Percentiles rank a stretch among this genome's conserved stretches.
Conservation (phyloP, 495 filamentous ascomycete species). For the Bacidia rubella region DNA sequence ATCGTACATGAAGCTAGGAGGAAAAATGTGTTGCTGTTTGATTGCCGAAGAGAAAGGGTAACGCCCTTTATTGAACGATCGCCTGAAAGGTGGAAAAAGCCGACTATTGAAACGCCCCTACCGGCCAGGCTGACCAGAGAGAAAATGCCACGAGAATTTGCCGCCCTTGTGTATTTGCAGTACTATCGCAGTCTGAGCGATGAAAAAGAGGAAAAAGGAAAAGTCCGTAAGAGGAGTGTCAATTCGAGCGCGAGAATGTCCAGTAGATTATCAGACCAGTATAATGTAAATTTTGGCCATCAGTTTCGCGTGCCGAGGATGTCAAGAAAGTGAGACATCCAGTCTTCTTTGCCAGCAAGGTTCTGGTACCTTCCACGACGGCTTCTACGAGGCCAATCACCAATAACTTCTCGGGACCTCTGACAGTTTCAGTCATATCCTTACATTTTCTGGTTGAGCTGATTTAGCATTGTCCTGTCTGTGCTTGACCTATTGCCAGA, state of each 20-base stretch:
- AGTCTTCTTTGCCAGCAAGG: conserved; percentile 1
- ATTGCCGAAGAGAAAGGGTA: background rate
- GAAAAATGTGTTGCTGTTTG: too few relatives aligned
- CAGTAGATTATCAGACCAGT: too few relatives aligned
- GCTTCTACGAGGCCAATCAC: background rate
- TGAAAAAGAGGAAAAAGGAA: background rate
- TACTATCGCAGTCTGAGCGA: background rate
- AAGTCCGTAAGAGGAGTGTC: background rate
- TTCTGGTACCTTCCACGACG: background rate
- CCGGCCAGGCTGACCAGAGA: background rate
- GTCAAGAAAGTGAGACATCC: background rate
- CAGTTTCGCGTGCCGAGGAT: too few relatives aligned
- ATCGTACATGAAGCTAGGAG: too few relatives aligned
- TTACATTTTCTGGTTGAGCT: conserved; percentile 29
- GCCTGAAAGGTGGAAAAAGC: background rate
- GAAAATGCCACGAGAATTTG: conserved; percentile 4
- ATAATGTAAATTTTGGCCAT: too few relatives aligned
- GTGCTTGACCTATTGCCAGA: conserved; percentile 34
- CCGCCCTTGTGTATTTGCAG: conserved; percentile 5
- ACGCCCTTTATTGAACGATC: background rate
- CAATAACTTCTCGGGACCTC: background rate
- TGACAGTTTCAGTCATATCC: background rate
- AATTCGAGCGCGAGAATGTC: too few relatives aligned
- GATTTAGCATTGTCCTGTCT: conserved; percentile 44
- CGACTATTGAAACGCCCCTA: background rate